Evolutionary conservation across 495 filamentous ascomycete species (phyloP).

Genomic region (Xylaria grammica): DNA sequence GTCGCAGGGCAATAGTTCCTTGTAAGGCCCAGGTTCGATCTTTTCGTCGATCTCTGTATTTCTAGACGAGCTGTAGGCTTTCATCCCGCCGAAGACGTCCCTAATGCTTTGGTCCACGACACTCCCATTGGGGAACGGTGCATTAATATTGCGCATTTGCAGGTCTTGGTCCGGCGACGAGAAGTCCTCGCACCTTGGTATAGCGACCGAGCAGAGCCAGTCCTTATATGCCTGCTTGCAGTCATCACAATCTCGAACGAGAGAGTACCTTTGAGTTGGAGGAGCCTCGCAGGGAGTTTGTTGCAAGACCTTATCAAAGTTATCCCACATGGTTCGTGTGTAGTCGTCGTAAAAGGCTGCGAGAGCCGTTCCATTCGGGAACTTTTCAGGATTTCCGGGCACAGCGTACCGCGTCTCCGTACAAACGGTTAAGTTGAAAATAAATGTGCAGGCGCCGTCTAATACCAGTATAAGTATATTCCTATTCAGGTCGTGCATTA

Average conservation of each 20-base stretch:
- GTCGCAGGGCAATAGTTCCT: slow-evolving; percentile 85
- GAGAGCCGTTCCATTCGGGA: slow-evolving; percentile 54
- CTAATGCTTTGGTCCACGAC: slow-evolving; percentile 43
- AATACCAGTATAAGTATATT: slow-evolving; percentile 22
- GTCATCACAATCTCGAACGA: slow-evolving; percentile 73
- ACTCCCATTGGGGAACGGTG: slow-evolving; percentile 71
- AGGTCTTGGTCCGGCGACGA: slow-evolving; percentile 56
- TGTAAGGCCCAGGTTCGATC: slow-evolving; percentile 87
- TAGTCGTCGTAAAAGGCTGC: slow-evolving; percentile 72
- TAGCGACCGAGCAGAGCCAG: slow-evolving; percentile 93
- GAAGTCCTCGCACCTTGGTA: slow-evolving; percentile 90
- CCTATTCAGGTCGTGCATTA: neutral
- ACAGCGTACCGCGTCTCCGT: slow-evolving; percentile 87
- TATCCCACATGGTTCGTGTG: slow-evolving; percentile 64
- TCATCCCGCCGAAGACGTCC: slow-evolving; percentile 26
- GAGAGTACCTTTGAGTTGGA: slow-evolving; percentile 71
- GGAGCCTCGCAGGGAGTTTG: slow-evolving; percentile 85
- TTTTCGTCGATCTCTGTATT: slow-evolving; percentile 71
- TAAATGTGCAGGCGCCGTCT: slow-evolving; percentile 67
- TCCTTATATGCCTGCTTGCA: slow-evolving; percentile 83
- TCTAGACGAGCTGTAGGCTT: slow-evolving; percentile 60
- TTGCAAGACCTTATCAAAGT: slow-evolving; percentile 79
- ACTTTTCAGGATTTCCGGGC: slow-evolving; percentile 71
- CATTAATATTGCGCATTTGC: slow-evolving; percentile 69
- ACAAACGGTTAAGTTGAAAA: slow-evolving; percentile 86